These are phyloP conservation scores for Vigna reflexopilosa DNA, from an alignment of 306 rosid species.

Conservation along the genomic window DNA sequence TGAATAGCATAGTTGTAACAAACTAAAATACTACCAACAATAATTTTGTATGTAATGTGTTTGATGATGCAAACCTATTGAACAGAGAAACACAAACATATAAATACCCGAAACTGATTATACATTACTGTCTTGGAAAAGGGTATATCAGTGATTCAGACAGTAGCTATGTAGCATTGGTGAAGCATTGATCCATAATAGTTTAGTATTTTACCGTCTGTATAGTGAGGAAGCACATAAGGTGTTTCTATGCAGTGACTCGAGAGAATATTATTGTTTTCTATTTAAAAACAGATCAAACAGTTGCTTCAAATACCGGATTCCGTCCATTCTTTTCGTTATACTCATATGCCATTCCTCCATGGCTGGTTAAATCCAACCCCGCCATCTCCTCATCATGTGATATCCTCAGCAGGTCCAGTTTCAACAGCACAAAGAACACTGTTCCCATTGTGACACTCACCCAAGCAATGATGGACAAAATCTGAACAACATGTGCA, in stretches of 20 bases:
- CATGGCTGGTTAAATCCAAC: conserved; percentile 68
- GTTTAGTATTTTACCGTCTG: too few species aligned
- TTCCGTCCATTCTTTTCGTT: conserved; percentile 19
- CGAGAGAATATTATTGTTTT: background rate
- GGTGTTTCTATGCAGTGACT: background rate
- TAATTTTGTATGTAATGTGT: too few species aligned
- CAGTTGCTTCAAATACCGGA: conserved; percentile 2
- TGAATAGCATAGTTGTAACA: too few species aligned
- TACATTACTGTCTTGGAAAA: too few species aligned
- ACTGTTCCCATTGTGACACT: conserved; percentile 63
- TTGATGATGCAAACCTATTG: too few species aligned
- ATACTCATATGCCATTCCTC: conserved; percentile 61
- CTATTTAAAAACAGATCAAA: conserved; percentile 6
- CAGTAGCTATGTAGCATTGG: too few species aligned
- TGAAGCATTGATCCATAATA: too few species aligned
- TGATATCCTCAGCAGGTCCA: conserved; percentile 54
- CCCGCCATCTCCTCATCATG: conserved; percentile 65
- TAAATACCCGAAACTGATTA: too few species aligned
- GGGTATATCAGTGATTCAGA: too few species aligned
- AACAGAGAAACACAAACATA: too few species aligned
- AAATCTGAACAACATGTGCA: conserved; percentile 60
- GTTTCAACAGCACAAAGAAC: conserved; percentile 57
- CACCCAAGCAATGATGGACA: conserved; percentile 53
- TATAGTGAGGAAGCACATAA: too few species aligned
- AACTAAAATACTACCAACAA: too few species aligned